These are phyloP conservation scores for Trematosphaeria pertusa DNA, from an alignment of 2,329 filamentous ascomycete species.

Conservation along the genomic window DNA sequence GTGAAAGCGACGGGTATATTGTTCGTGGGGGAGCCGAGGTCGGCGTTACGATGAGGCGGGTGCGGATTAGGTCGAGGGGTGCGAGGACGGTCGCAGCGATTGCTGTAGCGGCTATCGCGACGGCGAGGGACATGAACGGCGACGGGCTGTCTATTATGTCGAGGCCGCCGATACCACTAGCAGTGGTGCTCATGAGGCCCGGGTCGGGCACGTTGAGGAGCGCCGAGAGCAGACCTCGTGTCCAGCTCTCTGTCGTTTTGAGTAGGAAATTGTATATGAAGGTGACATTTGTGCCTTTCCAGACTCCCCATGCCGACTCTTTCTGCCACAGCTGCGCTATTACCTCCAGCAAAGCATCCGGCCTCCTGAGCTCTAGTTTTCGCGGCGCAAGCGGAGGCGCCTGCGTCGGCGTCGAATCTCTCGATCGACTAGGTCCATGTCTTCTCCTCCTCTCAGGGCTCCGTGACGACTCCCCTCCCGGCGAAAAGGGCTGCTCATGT, in stretches of 20 bases:
- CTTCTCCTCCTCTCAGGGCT: conserved; percentile 44
- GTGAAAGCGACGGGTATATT: conserved; percentile 77
- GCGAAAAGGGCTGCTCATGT: conserved; percentile 46
- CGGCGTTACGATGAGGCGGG: conserved; percentile 83
- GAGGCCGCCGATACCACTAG: conserved; percentile 65
- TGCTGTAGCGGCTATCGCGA: conserved; percentile 70
- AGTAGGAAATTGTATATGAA: conserved; percentile 90
- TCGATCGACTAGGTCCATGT: conserved; percentile 49
- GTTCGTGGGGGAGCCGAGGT: conserved; percentile 76
- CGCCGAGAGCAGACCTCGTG: conserved; percentile 86
- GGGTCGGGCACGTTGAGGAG: conserved; percentile 89
- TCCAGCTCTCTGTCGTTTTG: conserved; percentile 90
- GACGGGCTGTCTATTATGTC: conserved; percentile 84
- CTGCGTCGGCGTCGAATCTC: conserved; percentile 47
- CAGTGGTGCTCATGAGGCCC: conserved; percentile 59
- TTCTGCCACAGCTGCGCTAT: conserved; percentile 87
- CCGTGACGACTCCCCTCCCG: conserved; percentile 45
- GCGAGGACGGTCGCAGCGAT: conserved; percentile 81
- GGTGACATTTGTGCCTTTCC: conserved; percentile 91
- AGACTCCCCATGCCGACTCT: conserved; percentile 89
- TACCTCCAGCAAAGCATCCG: conserved; percentile 85
- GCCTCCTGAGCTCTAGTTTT: conserved; percentile 73
- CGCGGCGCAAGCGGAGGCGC: conserved; percentile 57
- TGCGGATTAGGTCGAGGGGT: conserved; percentile 89
- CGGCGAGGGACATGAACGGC: conserved; percentile 79